Evolutionary conservation across 2,329 filamentous ascomycete species (phyloP).

Genomic region (Aspergillus sp.): DNA sequence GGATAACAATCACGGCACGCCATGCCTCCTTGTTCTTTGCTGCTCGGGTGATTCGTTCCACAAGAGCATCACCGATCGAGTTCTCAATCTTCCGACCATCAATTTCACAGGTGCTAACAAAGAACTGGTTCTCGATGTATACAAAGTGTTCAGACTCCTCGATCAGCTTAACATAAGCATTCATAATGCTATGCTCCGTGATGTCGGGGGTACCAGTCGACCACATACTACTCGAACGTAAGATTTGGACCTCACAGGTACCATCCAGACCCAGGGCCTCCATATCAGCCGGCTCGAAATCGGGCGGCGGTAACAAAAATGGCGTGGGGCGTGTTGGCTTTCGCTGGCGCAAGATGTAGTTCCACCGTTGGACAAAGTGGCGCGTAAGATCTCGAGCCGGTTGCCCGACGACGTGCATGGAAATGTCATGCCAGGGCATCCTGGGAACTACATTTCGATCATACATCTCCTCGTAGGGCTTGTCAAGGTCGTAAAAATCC

Average conservation of each 20-base stretch:
- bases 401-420: slow-evolving; percentile 96
- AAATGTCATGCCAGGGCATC: slow-evolving; percentile 99
- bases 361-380: slow-evolving; percentile 98
- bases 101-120: slow-evolving; percentile 88
- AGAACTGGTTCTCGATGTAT: slow-evolving; percentile 99
- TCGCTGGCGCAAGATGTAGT: slow-evolving; percentile 88
- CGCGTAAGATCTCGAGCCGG: slow-evolving; percentile 90
- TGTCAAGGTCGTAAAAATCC: slow-evolving; percentile 89
- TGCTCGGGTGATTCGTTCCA: slow-evolving; percentile 85
- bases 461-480: slow-evolving; percentile 99
- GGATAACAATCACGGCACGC: slow-evolving; percentile 87
- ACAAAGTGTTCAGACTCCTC: slow-evolving; percentile 95
- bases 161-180: slow-evolving; percentile 91
- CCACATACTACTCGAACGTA: slow-evolving; percentile 88
- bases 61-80: slow-evolving; percentile 88
- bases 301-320: slow-evolving; percentile 88
- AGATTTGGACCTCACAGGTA: slow-evolving; percentile 93
- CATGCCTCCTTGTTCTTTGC: slow-evolving; percentile 83
- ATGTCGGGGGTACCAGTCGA: slow-evolving; percentile 82
- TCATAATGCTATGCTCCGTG: slow-evolving; percentile 93
- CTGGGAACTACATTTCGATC: slow-evolving; percentile 82
- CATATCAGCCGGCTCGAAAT: slow-evolving; percentile 83
- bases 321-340: slow-evolving; percentile 93
- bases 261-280: slow-evolving; percentile 86
- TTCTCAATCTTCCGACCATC: slow-evolving; percentile 88